phyloP scores from a whole-genome alignment of 768 basidiomycete species.

The Pleurotus tuoliensis region DNA sequence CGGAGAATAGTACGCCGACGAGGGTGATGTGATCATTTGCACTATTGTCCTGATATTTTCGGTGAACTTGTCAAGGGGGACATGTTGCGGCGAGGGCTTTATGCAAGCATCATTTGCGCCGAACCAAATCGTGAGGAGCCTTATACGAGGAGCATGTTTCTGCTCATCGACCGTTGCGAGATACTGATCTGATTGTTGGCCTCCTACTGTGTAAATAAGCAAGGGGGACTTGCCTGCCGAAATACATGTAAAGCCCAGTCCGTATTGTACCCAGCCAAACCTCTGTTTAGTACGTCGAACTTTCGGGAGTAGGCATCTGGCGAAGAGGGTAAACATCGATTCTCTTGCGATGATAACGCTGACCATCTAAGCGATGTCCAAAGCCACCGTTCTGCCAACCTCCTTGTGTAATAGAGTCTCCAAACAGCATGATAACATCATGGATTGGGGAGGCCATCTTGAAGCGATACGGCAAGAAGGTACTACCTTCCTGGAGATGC shows the following conservation, averaged over 20 bases:
- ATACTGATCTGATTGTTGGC: constrained; percentile 33
- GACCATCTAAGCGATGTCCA: constrained; percentile 64
- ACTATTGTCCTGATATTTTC: constrained; percentile 64
- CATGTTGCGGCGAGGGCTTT: constrained; percentile 64
- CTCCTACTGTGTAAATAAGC: neutral
- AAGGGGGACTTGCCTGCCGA: constrained; percentile 50
- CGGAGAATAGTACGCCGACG: constrained; percentile 65
- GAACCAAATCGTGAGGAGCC: constrained; percentile 83
- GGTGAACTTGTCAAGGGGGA: constrained; percentile 63
- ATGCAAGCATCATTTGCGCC: constrained; percentile 86
- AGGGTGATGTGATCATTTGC: constrained; percentile 53
- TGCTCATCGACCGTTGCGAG: constrained; percentile 51
- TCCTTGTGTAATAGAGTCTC: constrained; percentile 78
- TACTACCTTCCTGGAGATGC: neutral
- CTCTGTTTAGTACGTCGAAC: constrained; percentile 85
- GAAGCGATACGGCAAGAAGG: neutral
- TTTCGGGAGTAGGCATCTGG: constrained; percentile 75
- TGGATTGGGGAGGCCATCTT: constrained; percentile 56
- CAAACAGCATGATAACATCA: constrained; percentile 71
- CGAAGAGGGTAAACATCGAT: neutral
- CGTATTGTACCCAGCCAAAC: constrained; percentile 81
- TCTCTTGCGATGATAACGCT: constrained; percentile 18
- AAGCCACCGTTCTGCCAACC: constrained; percentile 62
- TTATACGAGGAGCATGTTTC: constrained; percentile 51
- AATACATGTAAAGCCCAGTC: constrained; percentile 82